Evolutionary conservation across 371 early-diverging fungal species (phyloP).

Genomic region (Mortierella sp.): DNA sequence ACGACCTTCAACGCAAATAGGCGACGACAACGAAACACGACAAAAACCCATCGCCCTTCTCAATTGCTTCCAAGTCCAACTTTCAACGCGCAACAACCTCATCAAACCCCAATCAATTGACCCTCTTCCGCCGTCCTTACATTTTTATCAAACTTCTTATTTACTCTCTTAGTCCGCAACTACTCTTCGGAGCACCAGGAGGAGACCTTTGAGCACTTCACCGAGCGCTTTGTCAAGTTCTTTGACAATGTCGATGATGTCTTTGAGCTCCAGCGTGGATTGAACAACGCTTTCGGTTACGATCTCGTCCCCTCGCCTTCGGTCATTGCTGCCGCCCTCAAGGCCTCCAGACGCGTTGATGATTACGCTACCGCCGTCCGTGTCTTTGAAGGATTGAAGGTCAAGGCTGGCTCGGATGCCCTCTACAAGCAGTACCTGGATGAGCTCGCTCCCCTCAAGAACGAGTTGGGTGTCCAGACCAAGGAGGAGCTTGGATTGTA

Average conservation of each 20-base stretch:
- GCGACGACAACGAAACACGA: too few relatives aligned
- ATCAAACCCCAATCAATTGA: not conserved
- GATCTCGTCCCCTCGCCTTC: slow-evolving; percentile 96
- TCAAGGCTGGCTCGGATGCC: slow-evolving; percentile 87
- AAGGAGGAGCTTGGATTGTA: slow-evolving; percentile 89
- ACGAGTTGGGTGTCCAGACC: slow-evolving; percentile 90
- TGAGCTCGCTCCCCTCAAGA: slow-evolving; percentile 88
- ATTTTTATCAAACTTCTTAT: not conserved
- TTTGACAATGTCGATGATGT: slow-evolving; percentile 95
- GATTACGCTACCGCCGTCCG: slow-evolving; percentile 95
- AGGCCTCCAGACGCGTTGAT: slow-evolving; percentile 87
- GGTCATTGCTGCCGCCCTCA: slow-evolving; percentile 89
- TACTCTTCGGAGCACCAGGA: slow-evolving; percentile 81
- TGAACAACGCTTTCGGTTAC: slow-evolving; percentile 97
- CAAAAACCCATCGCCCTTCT: not conserved
- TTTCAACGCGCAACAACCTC: not conserved
- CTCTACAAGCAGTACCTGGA: slow-evolving; percentile 93
- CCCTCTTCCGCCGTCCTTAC: not conserved
- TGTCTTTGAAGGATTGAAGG: slow-evolving; percentile 94
- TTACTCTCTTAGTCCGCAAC: slow-evolving; percentile 58
- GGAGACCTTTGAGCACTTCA: slow-evolving; percentile 87
- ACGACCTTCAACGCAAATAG: not conserved
- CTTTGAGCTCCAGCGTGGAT: slow-evolving; percentile 97
- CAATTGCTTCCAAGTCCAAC: not conserved
- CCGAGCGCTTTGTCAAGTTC: slow-evolving; percentile 87